Base-by-base conservation (phyloP, 495 filamentous ascomycete genomes). In the Amphirosellinia nigrospora region DNA sequence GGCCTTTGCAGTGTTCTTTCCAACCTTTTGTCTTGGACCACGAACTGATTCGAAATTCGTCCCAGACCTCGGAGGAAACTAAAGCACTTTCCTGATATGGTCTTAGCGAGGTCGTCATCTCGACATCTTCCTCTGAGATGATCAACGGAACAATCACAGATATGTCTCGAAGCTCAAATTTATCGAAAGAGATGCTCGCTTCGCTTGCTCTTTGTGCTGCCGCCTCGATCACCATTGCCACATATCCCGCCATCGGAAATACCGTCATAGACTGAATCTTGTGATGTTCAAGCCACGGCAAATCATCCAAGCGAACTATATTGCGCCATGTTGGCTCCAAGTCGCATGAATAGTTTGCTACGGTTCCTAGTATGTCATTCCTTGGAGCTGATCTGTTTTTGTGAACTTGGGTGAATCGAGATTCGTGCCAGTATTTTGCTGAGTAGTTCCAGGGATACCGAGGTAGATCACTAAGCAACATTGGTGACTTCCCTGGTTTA, bases 191-290 rank as follows among this genome's bases (percentile, higher is more conserved):
- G 5, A 67, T 60, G 7, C 76, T 77, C 0, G 75, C 50, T 1
- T 71, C 28, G 2, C 74, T 65, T 0, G 82, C 81, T 48, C 83
- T 64, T 62, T 85, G 82, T 38, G 75, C 68, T 39, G 80, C 74
- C 0, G 87, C 83, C 68, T 93, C 90, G 0, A 89, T 59, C 1
- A 85, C 87, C 79, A 88, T 88, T 4, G 83, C 78, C 34, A 89
- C 71, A 66, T 87, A 91, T 0, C 83, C 87, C 8, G 89, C 84
- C 65, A 85, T 86, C n/a, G 91, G 90, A 69, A 89, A 89, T 0
- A 93, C 79, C 1, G 77, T 82, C 58, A 82, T 62, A 1, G 77
- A 80, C 55, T 86, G 83, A 48, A 87, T 75, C 64, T 73, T 79
- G 75, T 89, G 88, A 48, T 88, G 85, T 15, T 76, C 63, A 1